Percentiles rank a stretch among this genome's conserved stretches.
These are phyloP conservation scores for Boletales sp. DNA, from an alignment of 768 basidiomycete species.

Conservation along the genomic window DNA sequence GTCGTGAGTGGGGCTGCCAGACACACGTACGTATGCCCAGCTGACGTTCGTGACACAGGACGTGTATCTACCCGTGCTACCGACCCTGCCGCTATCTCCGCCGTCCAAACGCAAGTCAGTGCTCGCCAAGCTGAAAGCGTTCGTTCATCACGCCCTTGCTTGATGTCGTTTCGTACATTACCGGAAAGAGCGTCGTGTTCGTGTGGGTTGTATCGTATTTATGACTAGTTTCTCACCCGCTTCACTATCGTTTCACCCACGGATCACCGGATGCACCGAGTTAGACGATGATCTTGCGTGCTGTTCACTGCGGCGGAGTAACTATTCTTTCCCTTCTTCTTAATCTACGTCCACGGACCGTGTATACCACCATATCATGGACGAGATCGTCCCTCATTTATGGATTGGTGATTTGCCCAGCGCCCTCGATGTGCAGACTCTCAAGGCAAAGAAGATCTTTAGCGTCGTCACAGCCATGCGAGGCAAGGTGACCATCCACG, in stretches of 20 bases:
- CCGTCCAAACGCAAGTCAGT: slow-evolving; percentile 12
- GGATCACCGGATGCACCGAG: too few species aligned
- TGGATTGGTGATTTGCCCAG: slow-evolving; percentile 84
- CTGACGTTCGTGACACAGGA: slow-evolving; percentile 6
- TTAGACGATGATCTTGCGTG: too few species aligned
- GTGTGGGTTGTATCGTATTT: too few species aligned
- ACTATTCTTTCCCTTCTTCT: not conserved
- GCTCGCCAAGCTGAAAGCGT: slow-evolving; percentile 11
- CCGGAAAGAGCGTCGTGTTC: too few species aligned
- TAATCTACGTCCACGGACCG: not conserved
- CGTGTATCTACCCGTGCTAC: not conserved
- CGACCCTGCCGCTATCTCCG: not conserved
- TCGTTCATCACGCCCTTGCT: not conserved
- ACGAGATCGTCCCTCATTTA: slow-evolving; percentile 73
- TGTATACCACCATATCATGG: slow-evolving; percentile 49
- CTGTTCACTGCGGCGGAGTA: not conserved
- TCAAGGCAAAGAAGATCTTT: slow-evolving; percentile 70
- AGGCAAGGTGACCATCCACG: slow-evolving; percentile 60
- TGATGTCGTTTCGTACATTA: not conserved
- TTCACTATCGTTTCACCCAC: too few species aligned
- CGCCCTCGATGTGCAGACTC: slow-evolving; percentile 56
- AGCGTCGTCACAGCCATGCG: slow-evolving; percentile 74
- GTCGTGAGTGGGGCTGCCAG: slow-evolving; percentile 15
- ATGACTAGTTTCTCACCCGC: too few species aligned
- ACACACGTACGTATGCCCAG: too few species aligned